Base-by-base conservation (phyloP, 2,329 filamentous ascomycete genomes). In the Leptodontidium sp. region DNA sequence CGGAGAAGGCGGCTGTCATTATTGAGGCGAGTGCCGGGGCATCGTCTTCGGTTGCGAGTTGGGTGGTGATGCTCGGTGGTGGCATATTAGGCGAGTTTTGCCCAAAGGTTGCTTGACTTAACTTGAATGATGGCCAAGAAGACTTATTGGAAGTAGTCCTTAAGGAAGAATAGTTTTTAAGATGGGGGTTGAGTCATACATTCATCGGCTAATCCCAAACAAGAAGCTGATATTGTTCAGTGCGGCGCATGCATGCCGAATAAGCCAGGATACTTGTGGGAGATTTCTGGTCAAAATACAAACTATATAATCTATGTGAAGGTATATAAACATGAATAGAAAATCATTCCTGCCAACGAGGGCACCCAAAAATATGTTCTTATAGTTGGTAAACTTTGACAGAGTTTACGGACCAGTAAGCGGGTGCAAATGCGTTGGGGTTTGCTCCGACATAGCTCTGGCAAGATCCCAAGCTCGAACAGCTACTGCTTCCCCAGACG, bases 391-490 rank as follows among this genome's bases (percentile, higher is more conserved):
- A 76, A 14, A 76, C 75, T 64, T 75, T 76, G 6, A 76, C 70
- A 21, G 70, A 74, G 55, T 76, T 76, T 55, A 76, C 68, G 2
- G 67, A 17, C 75, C 75, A 76, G 61, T 76, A 76, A 5, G 72
- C 73, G 14, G 67, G 61, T 4, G 67, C 62, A 50, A 76, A 76
- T 29, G 74, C 75, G 4, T 53, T 55, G n/a, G 75, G 74, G 61
- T 76, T 75, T 3, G 58, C 65, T 11, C 66, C 69, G 21, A 76
- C 75, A 67, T 76, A 77, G 17, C 38, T 47, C 15, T 72, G 17
- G 50, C 75, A 76, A 21, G 70, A 66, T 1, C 68, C 73, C 21
- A 61, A 52, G 12, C 32, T 58, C 4, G 70, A 50, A 38, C 72
- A 74, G 15, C 53, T 63, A 50, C 73, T 66, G 21, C 58, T 66